phyloP scores from a whole-genome alignment of 768 basidiomycete species.

The Leccinum sublutescens region DNA sequence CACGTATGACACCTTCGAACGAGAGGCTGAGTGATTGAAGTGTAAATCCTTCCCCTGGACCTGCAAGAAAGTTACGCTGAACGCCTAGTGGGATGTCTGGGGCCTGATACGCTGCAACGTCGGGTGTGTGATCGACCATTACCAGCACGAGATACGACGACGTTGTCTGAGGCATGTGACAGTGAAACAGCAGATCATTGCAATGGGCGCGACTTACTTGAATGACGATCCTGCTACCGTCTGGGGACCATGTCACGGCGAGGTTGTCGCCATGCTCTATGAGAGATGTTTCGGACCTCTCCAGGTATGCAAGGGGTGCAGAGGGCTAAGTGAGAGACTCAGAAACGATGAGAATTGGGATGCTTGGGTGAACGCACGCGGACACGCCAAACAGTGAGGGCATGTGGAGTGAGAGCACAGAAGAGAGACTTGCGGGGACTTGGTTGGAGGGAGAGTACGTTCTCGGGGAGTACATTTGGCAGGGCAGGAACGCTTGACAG shows the following conservation, averaged over 20 bases:
- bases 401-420: conserved; percentile 66
- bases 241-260: conserved; percentile 77
- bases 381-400: conserved; percentile 79
- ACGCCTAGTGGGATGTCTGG: conserved; percentile 47
- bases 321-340: conserved; percentile 51
- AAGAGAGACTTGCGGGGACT: conserved; percentile 79
- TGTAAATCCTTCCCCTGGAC: conserved; percentile 75
- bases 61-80: conserved; percentile 69
- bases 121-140: conserved; percentile 55
- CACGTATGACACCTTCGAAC: conserved; percentile 79
- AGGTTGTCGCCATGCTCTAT: conserved; percentile 81
- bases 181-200: background rate
- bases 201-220: conserved; percentile 49
- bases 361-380: conserved; percentile 49
- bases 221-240: conserved; percentile 75
- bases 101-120: conserved; percentile 54
- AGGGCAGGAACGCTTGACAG: conserved; percentile 69
- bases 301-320: conserved; percentile 66
- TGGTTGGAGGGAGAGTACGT: conserved; percentile 54
- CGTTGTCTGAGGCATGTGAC: conserved; percentile 54
- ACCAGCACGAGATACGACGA: conserved; percentile 78
- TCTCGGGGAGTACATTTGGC: conserved; percentile 58
- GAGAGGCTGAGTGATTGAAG: conserved; percentile 66
- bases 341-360: background rate
- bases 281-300: conserved; percentile 74